Conservation (phyloP, 228 moss, liverwort and hornwort genomes). For the Sphagnum magellanicum region DNA sequence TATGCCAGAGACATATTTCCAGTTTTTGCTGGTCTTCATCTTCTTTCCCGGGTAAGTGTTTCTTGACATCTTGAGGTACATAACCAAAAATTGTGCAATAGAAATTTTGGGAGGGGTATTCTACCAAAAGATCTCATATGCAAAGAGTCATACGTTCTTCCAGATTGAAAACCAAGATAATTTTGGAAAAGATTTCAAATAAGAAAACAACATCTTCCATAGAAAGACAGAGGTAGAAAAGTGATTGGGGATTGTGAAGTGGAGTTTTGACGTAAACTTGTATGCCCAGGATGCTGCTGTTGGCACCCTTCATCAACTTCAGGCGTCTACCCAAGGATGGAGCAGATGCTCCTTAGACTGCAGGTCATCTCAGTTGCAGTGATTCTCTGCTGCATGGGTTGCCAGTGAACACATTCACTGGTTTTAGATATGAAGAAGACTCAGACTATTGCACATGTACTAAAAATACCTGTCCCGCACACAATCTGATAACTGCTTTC, state of each 20-base stretch:
- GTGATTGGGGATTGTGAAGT: background rate
- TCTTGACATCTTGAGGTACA: background rate
- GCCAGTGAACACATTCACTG: no score
- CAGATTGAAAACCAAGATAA: background rate
- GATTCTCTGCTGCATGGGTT: background rate
- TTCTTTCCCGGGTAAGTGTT: slow-evolving; percentile 76
- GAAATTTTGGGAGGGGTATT: background rate
- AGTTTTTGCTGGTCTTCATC: slow-evolving; percentile 83
- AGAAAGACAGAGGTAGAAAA: background rate
- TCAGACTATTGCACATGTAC: no score
- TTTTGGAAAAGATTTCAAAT: background rate
- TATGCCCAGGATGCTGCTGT: slow-evolving; percentile 29
- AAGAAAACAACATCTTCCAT: background rate
- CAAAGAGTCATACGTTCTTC: background rate
- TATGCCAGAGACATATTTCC: slow-evolving; percentile 65
- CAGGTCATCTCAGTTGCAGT: background rate
- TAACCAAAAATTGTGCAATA: background rate
- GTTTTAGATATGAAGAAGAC: no score
- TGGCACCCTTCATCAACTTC: slow-evolving; percentile 60
- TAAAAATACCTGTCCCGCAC: no score
- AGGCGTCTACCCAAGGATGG: slow-evolving; percentile 47
- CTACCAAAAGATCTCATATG: background rate
- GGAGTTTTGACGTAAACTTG: background rate
- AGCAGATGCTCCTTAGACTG: slow-evolving; percentile 24
- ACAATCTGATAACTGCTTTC: no score